phyloP scores from a whole-genome alignment of 306 rosid species.

The Dryas drummondii region DNA sequence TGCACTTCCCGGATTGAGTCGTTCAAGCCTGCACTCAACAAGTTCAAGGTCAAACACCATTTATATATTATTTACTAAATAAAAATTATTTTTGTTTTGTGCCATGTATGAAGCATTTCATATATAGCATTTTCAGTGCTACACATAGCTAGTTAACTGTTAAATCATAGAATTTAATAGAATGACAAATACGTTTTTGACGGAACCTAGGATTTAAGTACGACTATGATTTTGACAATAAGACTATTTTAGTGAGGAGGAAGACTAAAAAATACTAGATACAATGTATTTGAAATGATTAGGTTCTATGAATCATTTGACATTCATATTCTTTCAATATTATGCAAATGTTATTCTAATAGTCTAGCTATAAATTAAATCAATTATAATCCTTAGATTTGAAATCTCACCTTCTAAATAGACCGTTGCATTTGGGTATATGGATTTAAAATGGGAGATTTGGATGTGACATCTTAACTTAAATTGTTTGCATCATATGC shows the following conservation, averaged over 20 bases:
- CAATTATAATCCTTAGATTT: not conserved
- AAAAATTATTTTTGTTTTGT: not conserved
- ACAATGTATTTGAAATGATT: not conserved
- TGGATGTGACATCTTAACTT: not conserved
- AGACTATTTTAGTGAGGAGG: too few relatives aligned
- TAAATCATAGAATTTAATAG: not conserved
- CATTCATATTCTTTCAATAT: not conserved
- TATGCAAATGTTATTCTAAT: too few relatives aligned
- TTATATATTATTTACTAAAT: not conserved
- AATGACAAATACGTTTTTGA: not conserved
- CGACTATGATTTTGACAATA: too few relatives aligned
- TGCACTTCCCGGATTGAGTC: conserved; percentile 29
- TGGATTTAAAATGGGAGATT: not conserved
- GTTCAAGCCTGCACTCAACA: conserved; percentile 40
- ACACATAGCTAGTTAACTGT: too few relatives aligned
- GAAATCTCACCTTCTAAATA: not conserved
- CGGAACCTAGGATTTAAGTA: not conserved
- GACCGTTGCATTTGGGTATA: not conserved
- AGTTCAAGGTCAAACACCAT: not conserved
- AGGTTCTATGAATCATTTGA: not conserved
- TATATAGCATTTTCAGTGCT: not conserved
- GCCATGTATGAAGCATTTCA: too few relatives aligned
- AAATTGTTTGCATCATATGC: too few relatives aligned
- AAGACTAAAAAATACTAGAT: not conserved
- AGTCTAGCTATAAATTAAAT: too few relatives aligned